Evolutionary conservation across 208 protist species (phyloP).

Genomic region (Lotmaria passim): DNA sequence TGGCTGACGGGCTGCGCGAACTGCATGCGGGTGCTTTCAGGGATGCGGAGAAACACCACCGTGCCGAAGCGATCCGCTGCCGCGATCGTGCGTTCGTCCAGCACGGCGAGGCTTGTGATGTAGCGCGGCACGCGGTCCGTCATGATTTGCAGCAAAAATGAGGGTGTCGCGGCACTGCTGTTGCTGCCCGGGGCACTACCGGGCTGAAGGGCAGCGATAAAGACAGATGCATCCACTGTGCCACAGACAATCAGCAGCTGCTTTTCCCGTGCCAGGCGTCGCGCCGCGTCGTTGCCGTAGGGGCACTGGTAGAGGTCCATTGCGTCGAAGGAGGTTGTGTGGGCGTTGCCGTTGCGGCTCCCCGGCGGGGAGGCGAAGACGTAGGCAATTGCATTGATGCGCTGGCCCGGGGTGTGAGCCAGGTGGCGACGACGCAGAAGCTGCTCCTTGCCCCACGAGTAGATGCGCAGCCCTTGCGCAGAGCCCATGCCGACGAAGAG

Average conservation of each 20-base stretch:
- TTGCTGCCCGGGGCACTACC: constrained; percentile 11
- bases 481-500: constrained; percentile 77
- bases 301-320: constrained; percentile 70
- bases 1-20: constrained; percentile 65
- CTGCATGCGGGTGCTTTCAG: constrained; percentile 48
- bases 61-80: constrained; percentile 75
- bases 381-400: constrained; percentile 81
- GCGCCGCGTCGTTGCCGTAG: constrained; percentile 26
- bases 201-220: constrained; percentile 70
- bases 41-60: constrained; percentile 72
- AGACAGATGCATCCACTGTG: constrained; percentile 69
- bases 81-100: constrained; percentile 79
- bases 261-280: constrained; percentile 44
- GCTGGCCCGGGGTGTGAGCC: constrained; percentile 52
- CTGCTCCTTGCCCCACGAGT: constrained; percentile 67
- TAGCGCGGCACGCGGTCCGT: constrained; percentile 66
- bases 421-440: constrained; percentile 74
- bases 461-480: constrained; percentile 75
- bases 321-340: constrained; percentile 26
- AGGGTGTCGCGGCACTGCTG: constrained; percentile 32
- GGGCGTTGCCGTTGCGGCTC: constrained; percentile 29
- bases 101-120: constrained; percentile 59
- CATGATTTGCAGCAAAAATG: constrained; percentile 70
- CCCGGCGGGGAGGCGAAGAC: constrained; percentile 67
- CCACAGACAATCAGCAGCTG: constrained; percentile 81